Evolutionary conservation across 164 flowering plant genomes (phyloP).

Genomic region (Magnolia kwangsiensis): DNA sequence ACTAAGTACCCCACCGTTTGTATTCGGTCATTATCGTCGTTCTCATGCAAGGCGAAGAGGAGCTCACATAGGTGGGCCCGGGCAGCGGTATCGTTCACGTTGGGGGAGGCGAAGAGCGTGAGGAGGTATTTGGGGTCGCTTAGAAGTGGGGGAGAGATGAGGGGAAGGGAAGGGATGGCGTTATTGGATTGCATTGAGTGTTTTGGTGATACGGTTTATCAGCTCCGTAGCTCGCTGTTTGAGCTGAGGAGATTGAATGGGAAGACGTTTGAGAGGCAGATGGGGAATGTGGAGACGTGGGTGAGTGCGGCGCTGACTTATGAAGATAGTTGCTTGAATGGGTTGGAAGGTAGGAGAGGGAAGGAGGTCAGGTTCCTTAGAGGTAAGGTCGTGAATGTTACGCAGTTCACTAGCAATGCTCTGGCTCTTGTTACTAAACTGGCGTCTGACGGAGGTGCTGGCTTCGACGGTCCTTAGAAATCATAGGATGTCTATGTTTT

Average conservation of each 20-base stretch:
- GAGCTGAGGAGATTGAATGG: conserved; percentile 46
- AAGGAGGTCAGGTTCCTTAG: conserved; percentile 18
- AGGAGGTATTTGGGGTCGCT: conserved; percentile 20
- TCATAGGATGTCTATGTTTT: too few relatives aligned
- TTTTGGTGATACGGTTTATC: conserved; percentile 44
- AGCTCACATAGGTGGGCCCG: conserved; percentile 67
- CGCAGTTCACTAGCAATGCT: conserved; percentile 63
- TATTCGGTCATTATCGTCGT: conserved; percentile 51
- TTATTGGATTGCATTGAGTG: conserved; percentile 62
- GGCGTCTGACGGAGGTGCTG: conserved; percentile 35
- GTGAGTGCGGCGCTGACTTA: conserved; percentile 65
- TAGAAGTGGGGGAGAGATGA: conserved; percentile 12
- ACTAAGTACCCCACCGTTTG: conserved; percentile 59
- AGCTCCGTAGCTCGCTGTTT: conserved; percentile 47
- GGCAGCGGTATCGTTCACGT: conserved; percentile 67
- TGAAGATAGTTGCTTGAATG: conserved; percentile 72
- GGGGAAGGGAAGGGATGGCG: conserved; percentile 31
- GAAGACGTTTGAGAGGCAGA: conserved; percentile 32
- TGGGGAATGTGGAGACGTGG: conserved; percentile 66
- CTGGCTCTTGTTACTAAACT: conserved; percentile 65
- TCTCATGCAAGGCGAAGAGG: conserved; percentile 38
- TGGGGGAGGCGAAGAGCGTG: conserved; percentile 39
- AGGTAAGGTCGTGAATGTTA: conserved; percentile 28
- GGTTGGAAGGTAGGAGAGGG: conserved; percentile 38
- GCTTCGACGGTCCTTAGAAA: background rate